These are phyloP conservation scores for Mycena chlorophos DNA, from an alignment of 768 basidiomycete species.

Conservation along the genomic window DNA sequence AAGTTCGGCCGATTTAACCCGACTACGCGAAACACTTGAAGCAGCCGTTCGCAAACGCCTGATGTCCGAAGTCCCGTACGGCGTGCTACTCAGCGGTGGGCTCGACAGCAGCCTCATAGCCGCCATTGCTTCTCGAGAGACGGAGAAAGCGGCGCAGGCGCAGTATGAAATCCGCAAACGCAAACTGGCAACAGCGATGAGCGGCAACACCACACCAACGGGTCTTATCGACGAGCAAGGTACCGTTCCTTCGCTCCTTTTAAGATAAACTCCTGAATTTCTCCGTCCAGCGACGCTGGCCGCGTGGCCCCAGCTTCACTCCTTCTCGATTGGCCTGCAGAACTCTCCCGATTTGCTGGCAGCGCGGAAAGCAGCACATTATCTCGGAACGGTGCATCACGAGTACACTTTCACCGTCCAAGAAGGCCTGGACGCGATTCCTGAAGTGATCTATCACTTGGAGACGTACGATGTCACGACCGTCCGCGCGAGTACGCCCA, in stretches of 20 bases:
- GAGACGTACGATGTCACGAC: constrained; percentile 99
- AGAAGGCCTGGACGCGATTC: constrained; percentile 95
- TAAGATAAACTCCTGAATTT: constrained; percentile 7
- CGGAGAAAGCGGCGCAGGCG: constrained; percentile 82
- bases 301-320: constrained; percentile 95
- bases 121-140: constrained; percentile 90
- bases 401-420: constrained; percentile 98
- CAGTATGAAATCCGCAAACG: constrained; percentile 72
- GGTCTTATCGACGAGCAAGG: constrained; percentile 54
- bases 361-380: constrained; percentile 90
- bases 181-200: constrained; percentile 52
- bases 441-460: constrained; percentile 96
- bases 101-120: constrained; percentile 96
- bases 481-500: constrained; percentile 94
- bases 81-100: constrained; percentile 93
- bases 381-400: constrained; percentile 92
- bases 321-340: constrained; percentile 94
- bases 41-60: constrained; percentile 90
- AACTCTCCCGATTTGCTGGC: constrained; percentile 94
- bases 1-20: constrained; percentile 59
- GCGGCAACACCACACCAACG: constrained; percentile 60
- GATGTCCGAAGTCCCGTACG: constrained; percentile 98
- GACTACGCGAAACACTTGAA: constrained; percentile 81
- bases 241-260: constrained; percentile 28
- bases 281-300: constrained; percentile 61